phyloP scores from a whole-genome alignment of 805 yeast genomes.

The Spathaspora girioi region DNA sequence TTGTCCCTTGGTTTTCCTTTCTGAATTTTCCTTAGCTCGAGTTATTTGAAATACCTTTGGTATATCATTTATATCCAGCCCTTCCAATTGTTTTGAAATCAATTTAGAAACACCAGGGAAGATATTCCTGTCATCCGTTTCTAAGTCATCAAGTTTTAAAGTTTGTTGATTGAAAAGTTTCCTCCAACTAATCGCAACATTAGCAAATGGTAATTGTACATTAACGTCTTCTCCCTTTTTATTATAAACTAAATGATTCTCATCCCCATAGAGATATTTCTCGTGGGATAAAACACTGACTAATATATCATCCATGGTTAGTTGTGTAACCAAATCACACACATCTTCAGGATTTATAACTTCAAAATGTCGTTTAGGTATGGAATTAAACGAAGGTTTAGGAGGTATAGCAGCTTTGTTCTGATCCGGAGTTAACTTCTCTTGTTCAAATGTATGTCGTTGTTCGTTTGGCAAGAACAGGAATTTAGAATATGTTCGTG shows the following conservation, averaged over 20 bases:
- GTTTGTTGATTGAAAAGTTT: conserved; percentile 21
- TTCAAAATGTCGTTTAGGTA: conserved; percentile 19
- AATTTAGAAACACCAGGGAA: not conserved
- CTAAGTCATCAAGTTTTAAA: conserved; percentile 12
- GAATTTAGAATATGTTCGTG: conserved; percentile 2
- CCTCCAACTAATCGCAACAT: conserved; percentile 27
- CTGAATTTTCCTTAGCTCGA: conserved; percentile 15
- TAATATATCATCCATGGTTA: conserved; percentile 26
- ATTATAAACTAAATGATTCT: conserved; percentile 18
- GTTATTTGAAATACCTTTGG: conserved; percentile 7
- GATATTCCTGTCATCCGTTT: not conserved
- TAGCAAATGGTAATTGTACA: conserved; percentile 23
- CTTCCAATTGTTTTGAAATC: not conserved
- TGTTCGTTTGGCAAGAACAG: conserved; percentile 29
- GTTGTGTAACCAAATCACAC: conserved; percentile 29
- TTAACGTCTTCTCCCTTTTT: conserved; percentile 8
- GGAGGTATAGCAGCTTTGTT: conserved; percentile 32
- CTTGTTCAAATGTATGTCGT: conserved; percentile 22
- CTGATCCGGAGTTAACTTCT: conserved; percentile 24
- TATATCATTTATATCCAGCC: not conserved
- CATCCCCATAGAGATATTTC: conserved; percentile 26
- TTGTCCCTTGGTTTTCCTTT: conserved; percentile 10
- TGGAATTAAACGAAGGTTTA: conserved; percentile 15
- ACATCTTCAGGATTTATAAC: conserved; percentile 31
- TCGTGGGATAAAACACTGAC: conserved; percentile 25